phyloP scores from a whole-genome alignment of 345 rosid species.

The Pugionium dolabratum region DNA sequence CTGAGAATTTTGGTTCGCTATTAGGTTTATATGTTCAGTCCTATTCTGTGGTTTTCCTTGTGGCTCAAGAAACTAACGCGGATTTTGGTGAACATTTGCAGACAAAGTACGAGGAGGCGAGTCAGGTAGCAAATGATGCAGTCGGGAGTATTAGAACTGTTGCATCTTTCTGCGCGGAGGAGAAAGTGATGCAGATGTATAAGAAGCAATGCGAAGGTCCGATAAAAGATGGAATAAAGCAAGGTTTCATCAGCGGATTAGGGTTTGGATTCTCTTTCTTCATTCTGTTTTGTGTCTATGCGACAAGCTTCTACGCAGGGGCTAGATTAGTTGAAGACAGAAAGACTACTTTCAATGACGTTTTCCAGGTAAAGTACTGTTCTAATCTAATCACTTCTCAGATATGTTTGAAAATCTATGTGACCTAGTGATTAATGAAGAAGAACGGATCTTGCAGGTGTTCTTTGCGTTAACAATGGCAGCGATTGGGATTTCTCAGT shows the following conservation, averaged over 20 bases:
- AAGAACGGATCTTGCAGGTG: constrained; percentile 45
- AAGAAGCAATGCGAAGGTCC: constrained; percentile 70
- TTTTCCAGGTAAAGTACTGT: constrained; percentile 50
- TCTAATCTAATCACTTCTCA: not conserved
- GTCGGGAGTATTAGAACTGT: constrained; percentile 84
- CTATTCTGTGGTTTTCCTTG: constrained; percentile 17
- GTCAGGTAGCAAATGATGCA: constrained; percentile 89
- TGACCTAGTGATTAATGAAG: not conserved
- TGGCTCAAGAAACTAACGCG: constrained; percentile 3
- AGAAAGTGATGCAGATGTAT: constrained; percentile 67
- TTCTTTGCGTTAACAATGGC: constrained; percentile 68
- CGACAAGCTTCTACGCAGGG: constrained; percentile 68
- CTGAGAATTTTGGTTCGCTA: not conserved
- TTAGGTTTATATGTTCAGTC: not conserved
- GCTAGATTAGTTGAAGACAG: constrained; percentile 63
- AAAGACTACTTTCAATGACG: constrained; percentile 51
- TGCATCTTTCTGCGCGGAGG: constrained; percentile 82
- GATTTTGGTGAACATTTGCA: constrained; percentile 33
- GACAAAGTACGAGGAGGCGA: constrained; percentile 77
- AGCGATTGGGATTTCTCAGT: constrained; percentile 57
- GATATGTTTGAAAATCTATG: not conserved
- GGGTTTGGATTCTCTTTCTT: constrained; percentile 68
- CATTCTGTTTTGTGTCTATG: constrained; percentile 52
- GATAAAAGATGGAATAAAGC: constrained; percentile 57
- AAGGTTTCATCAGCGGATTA: constrained; percentile 63